Evolutionary conservation across 2,329 filamentous ascomycete genomes (phyloP).

Genomic region (Colletotrichum tropicale): DNA sequence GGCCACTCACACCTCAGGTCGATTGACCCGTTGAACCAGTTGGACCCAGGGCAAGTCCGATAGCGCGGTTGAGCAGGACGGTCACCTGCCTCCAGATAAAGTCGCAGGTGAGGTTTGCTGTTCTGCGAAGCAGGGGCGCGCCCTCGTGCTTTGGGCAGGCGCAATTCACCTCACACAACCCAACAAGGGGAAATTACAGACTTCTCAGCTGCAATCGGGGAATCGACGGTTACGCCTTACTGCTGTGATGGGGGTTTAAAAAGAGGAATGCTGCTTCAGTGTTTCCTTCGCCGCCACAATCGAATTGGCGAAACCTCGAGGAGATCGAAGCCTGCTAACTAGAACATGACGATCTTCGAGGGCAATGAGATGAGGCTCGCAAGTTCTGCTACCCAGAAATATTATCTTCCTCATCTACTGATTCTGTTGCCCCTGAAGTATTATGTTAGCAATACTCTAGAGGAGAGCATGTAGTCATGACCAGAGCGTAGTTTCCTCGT

Average conservation of each 20-base stretch:
- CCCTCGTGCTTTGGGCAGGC: neutral
- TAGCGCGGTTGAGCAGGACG: neutral
- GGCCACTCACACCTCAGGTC: neutral
- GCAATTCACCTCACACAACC: neutral
- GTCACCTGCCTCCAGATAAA: neutral
- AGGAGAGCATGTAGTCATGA: neutral
- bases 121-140: neutral
- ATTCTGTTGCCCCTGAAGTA: neutral
- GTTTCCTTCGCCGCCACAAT: neutral
- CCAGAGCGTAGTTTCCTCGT: neutral
- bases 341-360: neutral
- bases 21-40: neutral
- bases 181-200: neutral
- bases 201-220: neutral
- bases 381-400: neutral
- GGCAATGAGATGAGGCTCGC: neutral
- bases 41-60: neutral
- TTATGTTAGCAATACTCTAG: neutral
- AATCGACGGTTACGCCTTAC: neutral
- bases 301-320: neutral
- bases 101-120: rapidly evolving
- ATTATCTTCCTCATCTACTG: rapidly evolving
- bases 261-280: neutral
- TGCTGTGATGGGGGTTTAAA: neutral
- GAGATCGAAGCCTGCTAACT: neutral